Conservation (phyloP, 176 grass and related monocot species). For the Carex littledalei region DNA sequence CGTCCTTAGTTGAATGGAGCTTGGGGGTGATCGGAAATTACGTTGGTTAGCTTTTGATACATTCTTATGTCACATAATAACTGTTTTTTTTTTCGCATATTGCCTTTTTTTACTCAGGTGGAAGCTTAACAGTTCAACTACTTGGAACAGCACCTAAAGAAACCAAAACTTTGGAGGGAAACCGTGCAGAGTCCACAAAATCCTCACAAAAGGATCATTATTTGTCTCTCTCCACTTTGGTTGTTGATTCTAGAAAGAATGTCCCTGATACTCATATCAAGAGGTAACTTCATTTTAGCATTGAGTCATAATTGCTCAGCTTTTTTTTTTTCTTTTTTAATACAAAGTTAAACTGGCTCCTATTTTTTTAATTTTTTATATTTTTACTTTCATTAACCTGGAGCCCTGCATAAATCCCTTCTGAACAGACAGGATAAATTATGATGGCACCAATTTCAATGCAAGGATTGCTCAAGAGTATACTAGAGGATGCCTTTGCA, state of each 20-base stretch:
- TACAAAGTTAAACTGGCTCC: neutral
- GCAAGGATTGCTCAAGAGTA: neutral
- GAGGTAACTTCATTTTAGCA: conserved; percentile 38
- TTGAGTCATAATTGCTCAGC: neutral
- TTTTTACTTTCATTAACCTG: neutral
- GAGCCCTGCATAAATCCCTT: neutral
- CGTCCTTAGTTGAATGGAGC: neutral
- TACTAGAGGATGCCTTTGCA: neutral
- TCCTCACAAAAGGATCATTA: conserved; percentile 46
- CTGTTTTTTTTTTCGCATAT: neutral
- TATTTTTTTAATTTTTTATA: neutral
- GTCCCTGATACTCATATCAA: conserved; percentile 38
- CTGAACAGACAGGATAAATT: conserved; percentile 24
- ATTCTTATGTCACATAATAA: neutral
- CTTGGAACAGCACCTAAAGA: conserved; percentile 52
- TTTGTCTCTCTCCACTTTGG: conserved; percentile 50
- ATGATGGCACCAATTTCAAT: conserved; percentile 1
- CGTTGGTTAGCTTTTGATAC: neutral
- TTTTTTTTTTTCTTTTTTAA: neutral
- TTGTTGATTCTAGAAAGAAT: conserved; percentile 62
- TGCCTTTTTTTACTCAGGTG: conserved; percentile 38
- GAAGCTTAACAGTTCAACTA: conserved; percentile 76
- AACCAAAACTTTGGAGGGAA: conserved; percentile 28
- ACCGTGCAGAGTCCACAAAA: conserved; percentile 13
- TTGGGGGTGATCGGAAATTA: neutral